These are phyloP conservation scores for Thalassia testudinum DNA, from an alignment of 116 monocot genomes.

Conservation along the genomic window DNA sequence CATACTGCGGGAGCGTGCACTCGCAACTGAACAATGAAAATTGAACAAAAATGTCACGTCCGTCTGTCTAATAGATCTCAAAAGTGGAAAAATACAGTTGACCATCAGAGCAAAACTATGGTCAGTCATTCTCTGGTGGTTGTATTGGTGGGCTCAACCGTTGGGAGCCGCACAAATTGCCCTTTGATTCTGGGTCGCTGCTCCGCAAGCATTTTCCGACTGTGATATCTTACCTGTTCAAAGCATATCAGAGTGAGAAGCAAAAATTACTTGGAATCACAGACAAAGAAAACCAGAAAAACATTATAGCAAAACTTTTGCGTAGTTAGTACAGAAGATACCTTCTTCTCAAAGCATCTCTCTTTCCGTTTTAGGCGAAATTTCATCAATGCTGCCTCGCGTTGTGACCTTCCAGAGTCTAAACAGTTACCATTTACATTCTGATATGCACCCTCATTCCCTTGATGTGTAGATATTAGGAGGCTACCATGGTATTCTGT, in stretches of 20 bases:
- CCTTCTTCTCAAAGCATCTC: constrained; percentile 94
- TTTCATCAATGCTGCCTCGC: constrained; percentile 79
- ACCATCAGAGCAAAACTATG: no score
- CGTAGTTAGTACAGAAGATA: constrained; percentile 10
- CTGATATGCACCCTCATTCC: constrained; percentile 31
- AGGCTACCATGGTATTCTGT: constrained; percentile 13
- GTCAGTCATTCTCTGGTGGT: constrained; percentile 28
- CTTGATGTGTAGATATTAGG: constrained; percentile 21
- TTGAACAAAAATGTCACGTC: no score
- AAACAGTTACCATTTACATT: constrained; percentile 14
- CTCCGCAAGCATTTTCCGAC: constrained; percentile 85
- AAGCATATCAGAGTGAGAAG: no score
- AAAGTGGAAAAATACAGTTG: no score
- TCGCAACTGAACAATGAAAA: no score
- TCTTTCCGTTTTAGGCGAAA: constrained; percentile 85
- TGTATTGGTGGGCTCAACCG: constrained; percentile 8
- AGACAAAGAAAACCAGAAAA: no score
- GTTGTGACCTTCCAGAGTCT: constrained; percentile 24
- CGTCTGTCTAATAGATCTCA: no score
- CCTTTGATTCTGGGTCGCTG: constrained; percentile 85
- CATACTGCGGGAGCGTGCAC: no score
- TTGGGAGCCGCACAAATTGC: constrained; percentile 71
- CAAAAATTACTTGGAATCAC: no score
- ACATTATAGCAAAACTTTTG: no score
- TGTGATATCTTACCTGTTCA: constrained; percentile 73